phyloP scores from a whole-genome alignment of 768 basidiomycete genomes.

The Tremella yokohamensis region DNA sequence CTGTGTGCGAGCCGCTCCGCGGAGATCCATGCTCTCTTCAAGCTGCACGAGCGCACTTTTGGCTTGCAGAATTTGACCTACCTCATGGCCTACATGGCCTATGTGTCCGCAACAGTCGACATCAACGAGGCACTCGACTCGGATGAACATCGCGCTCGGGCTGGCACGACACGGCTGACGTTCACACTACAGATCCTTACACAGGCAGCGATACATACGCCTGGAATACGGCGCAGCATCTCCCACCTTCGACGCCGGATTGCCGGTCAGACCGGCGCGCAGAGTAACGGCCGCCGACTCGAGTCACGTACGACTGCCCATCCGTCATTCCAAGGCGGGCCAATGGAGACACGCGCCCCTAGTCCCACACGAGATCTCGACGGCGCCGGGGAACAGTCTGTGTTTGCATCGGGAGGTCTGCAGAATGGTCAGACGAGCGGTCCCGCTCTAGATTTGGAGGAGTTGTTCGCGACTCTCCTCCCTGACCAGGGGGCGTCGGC shows the following conservation, averaged over 20 bases:
- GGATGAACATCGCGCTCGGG: background rate
- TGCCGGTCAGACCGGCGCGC: no score
- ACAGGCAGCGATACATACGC: constrained; percentile 10
- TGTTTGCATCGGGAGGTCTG: no score
- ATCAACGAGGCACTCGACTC: constrained; percentile 8
- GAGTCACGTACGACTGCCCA: no score
- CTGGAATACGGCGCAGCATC: constrained; percentile 12
- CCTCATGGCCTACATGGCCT: constrained; percentile 16
- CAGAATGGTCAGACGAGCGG: no score
- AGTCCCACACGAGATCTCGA: no score
- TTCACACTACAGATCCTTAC: constrained; percentile 11
- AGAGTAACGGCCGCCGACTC: no score
- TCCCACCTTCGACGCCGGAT: constrained; percentile 6
- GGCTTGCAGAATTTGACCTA: constrained; percentile 5
- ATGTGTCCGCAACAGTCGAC: constrained; percentile 12
- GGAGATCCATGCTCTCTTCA: constrained; percentile 9
- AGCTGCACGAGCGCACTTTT: constrained; percentile 8
- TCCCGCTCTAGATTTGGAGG: no score
- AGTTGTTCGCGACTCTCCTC: no score
- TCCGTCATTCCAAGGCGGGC: no score
- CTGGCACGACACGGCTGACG: constrained; percentile 4
- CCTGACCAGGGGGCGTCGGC: no score
- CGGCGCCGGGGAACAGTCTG: no score
- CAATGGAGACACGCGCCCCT: no score
- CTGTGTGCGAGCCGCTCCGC: background rate